These are phyloP conservation scores for Calonectria fujianensis DNA, from an alignment of 2,329 filamentous ascomycete genomes.

Conservation along the genomic window DNA sequence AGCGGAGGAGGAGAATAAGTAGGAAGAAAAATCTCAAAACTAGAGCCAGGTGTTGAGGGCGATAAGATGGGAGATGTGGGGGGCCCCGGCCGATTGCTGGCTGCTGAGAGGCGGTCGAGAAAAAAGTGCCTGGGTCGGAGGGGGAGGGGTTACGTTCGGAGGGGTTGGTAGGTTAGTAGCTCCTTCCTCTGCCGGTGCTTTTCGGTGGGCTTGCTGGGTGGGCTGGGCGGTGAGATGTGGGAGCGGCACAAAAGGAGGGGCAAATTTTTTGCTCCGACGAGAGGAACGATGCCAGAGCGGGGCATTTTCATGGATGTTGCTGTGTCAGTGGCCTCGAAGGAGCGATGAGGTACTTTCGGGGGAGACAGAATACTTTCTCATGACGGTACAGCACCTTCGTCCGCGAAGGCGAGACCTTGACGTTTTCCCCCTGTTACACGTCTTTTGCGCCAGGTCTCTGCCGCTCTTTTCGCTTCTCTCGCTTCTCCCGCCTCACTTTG, in stretches of 20 bases:
- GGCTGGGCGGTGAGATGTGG: constrained; percentile 52
- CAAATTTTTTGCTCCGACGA: constrained; percentile 52
- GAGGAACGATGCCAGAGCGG: constrained; percentile 25
- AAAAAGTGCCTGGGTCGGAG: constrained; percentile 44
- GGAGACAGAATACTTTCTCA: background rate
- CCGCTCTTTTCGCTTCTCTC: background rate
- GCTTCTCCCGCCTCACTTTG: background rate
- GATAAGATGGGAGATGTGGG: constrained; percentile 53
- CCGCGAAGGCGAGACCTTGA: background rate
- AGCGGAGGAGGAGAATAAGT: constrained; percentile 44
- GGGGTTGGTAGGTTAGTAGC: constrained; percentile 44
- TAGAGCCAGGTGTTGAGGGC: constrained; percentile 44
- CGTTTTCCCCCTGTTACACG: background rate
- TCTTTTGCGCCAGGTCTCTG: background rate
- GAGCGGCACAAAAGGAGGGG: constrained; percentile 54
- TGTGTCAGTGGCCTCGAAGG: constrained; percentile 24
- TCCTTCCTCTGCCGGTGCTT: constrained; percentile 37
- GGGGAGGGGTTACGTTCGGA: constrained; percentile 38
- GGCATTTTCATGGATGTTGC: constrained; percentile 24
- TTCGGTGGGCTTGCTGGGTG: constrained; percentile 33
- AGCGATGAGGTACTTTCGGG: constrained; percentile 21
- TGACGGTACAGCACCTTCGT: background rate
- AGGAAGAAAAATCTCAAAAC: constrained; percentile 49
- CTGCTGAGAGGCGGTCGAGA: constrained; percentile 31
- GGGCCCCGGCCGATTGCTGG: constrained; percentile 39